These are phyloP conservation scores for Podila horticola DNA, from an alignment of 192 early-diverging fungal genomes.

Conservation along the genomic window DNA sequence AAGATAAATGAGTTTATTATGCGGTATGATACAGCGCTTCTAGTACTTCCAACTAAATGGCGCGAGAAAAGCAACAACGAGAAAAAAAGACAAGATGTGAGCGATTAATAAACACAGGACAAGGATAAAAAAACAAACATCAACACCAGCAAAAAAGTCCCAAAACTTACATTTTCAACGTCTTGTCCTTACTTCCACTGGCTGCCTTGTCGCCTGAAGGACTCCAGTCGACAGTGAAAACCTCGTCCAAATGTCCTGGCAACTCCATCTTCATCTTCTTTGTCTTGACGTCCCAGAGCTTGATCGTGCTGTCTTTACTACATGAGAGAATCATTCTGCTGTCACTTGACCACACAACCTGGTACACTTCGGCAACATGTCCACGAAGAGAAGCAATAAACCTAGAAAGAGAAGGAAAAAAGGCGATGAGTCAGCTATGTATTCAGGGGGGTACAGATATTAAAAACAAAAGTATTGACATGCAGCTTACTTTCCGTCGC, in stretches of 20 bases:
- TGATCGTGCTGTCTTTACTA: constrained; percentile 92
- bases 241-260: constrained; percentile 96
- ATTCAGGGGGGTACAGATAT: too few species aligned
- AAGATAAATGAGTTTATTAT: neutral
- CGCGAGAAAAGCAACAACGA: neutral
- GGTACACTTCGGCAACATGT: constrained; percentile 97
- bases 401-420: constrained; percentile 1
- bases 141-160: neutral
- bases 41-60: neutral
- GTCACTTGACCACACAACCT: constrained; percentile 94
- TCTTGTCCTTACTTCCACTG: constrained; percentile 93
- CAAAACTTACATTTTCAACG: constrained; percentile 83
- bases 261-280: constrained; percentile 92
- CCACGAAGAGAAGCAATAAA: constrained; percentile 93
- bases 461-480: neutral
- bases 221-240: constrained; percentile 96
- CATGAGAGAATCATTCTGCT: constrained; percentile 91
- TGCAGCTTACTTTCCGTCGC: constrained; percentile 71
- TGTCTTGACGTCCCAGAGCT: constrained; percentile 94
- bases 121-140: neutral
- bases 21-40: neutral
- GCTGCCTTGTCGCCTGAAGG: constrained; percentile 91
- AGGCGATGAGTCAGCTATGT: too few species aligned
- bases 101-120: neutral
- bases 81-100: constrained; percentile 1